Conservation (phyloP, 2,329 filamentous ascomycete genomes). For the Pyrenophora graminea region DNA sequence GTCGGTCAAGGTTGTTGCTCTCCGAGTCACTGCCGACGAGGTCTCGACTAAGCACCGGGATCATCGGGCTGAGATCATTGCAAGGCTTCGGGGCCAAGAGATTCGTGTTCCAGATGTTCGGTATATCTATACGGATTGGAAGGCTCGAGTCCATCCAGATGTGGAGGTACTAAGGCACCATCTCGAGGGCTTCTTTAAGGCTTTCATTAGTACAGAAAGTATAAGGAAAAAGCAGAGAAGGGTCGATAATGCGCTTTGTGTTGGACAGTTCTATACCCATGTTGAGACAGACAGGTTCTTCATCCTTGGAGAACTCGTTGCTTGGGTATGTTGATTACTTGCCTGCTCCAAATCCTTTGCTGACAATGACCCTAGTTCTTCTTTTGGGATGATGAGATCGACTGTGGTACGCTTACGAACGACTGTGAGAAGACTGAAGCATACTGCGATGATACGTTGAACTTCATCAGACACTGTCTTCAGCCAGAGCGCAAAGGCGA, state of each 20-base stretch:
- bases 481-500: constrained; percentile 11
- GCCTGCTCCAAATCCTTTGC: background rate
- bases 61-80: constrained; percentile 6
- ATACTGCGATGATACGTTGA: constrained; percentile 13
- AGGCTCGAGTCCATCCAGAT: constrained; percentile 3
- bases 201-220: constrained; percentile 8
- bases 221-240: constrained; percentile 6
- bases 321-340: background rate
- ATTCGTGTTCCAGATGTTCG: constrained; percentile 10
- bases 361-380: constrained; percentile 8
- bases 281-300: constrained; percentile 7
- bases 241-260: constrained; percentile 11
- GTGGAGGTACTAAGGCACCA: constrained; percentile 4
- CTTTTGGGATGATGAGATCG: constrained; percentile 19
- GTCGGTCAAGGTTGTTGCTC: too few species aligned
- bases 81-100: constrained; percentile 8
- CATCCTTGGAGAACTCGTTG: constrained; percentile 8
- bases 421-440: constrained; percentile 14
- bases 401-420: constrained; percentile 13
- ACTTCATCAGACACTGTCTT: constrained; percentile 11
- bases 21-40: background rate
- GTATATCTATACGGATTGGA: constrained; percentile 10
- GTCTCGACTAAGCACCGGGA: background rate
- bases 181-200: constrained; percentile 7
- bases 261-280: constrained; percentile 10